Evolutionary conservation across 1,284 basidiomycete species (phyloP), one percentile per base, ranked within the genome.

Genomic region (Sporisorium scitamineum): DNA sequence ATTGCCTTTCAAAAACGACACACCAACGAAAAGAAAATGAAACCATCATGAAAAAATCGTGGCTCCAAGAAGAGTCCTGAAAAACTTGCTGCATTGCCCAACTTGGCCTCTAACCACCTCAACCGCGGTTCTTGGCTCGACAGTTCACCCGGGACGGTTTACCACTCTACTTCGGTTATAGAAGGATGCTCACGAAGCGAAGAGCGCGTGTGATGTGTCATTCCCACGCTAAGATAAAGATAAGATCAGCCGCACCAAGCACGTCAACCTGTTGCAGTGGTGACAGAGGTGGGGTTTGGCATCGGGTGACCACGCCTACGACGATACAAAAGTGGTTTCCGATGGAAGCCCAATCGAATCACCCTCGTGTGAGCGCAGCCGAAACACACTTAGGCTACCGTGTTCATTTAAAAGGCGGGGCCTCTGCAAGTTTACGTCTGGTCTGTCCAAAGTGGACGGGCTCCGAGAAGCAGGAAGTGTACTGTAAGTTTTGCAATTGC

Each of bases 211-310:
- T 52, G 27, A 61, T 6, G 37, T 34, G 41, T 22, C 39, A 1
- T 61, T 67, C 64, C 34, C 64, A 61, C 58, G 64, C 57, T 53
- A 67, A 24, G 16, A 31, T 32, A 11, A 48, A 59, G 34, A 29
- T 41, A 20, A 45, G 57, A 39, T 52, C 53, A 26, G 31, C 27
- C 24, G 44, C 14, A 22, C 44, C 13, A 31, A 48, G 27, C 27
- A 31, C 47, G 47, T 48, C 47, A n/a, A 31, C 27, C 11, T 11
- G 27, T 26, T n/a, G 18, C n/a, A 31, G 27, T 22, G 47, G 8
- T 48, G 27, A 29, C 16, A 31, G 47, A 29, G 14, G 26, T 47
- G 44, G 44, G 44, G 24, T 11, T 7, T 14, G 41, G n/a, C 7
- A 42, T 42, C n/a, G 24, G 24, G 44, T 27, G 16, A 24, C 44